A percentile compares a stretch with the other conserved stretches of the same genome.
phyloP scores from a whole-genome alignment of 2,329 filamentous ascomycete genomes.

The Emmonsiellopsis sp. region DNA sequence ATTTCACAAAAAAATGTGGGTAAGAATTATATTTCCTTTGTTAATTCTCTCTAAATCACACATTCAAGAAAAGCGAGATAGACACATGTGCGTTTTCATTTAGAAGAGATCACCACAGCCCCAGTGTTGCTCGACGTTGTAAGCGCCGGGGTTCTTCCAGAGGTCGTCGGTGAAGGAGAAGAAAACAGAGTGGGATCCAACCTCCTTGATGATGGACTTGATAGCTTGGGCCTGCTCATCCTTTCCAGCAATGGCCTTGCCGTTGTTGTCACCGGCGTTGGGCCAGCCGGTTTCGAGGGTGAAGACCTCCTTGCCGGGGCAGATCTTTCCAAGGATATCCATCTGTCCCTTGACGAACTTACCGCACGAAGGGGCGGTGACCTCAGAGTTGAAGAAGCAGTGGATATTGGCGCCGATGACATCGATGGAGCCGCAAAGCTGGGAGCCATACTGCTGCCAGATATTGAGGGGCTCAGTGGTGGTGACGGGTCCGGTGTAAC shows the following conservation, averaged over 20 bases:
- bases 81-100: not conserved
- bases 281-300: slow-evolving; percentile 94
- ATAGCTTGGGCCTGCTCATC: slow-evolving; percentile 64
- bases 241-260: slow-evolving; percentile 57
- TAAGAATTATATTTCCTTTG: not conserved
- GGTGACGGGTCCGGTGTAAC: slow-evolving; percentile 67
- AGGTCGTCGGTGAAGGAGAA: slow-evolving; percentile 71
- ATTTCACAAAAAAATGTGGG: not conserved
- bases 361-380: slow-evolving; percentile 58
- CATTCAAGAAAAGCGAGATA: not conserved
- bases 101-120: slow-evolving; percentile 51
- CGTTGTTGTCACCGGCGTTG: slow-evolving; percentile 58
- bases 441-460: slow-evolving; percentile 54
- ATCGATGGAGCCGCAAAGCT: slow-evolving; percentile 66
- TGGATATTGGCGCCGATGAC: slow-evolving; percentile 80
- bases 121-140: slow-evolving; percentile 72
- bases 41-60: no score
- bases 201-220: slow-evolving; percentile 54
- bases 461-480: slow-evolving; percentile 78
- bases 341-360: slow-evolving; percentile 67
- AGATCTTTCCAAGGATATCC: slow-evolving; percentile 58
- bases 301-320: slow-evolving; percentile 61
- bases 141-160: slow-evolving; percentile 68
- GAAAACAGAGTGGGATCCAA: slow-evolving; percentile 63
- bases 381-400: slow-evolving; percentile 78